A percentile compares a stretch with the other conserved stretches of the same genome.
Conservation (phyloP, 257 asterid species). For the Marsdenia floribunda region DNA sequence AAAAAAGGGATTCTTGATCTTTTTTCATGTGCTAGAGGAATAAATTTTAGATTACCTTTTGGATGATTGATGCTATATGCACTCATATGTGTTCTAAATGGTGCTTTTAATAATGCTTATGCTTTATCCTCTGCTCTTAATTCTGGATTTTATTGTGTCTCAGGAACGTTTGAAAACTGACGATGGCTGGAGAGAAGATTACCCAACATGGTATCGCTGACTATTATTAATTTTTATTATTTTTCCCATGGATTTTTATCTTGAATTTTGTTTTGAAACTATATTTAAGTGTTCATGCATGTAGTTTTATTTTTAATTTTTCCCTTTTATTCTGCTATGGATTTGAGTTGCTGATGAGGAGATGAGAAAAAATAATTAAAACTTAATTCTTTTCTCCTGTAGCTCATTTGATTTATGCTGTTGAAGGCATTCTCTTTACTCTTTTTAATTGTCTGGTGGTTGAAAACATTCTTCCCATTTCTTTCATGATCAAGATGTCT, state of each 20-base stretch:
- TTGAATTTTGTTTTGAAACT: background rate
- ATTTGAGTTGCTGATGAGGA: no score
- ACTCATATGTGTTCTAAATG: background rate
- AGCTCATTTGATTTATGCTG: background rate
- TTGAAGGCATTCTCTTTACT: no score
- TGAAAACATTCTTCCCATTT: background rate
- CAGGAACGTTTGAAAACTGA: constrained; percentile 29
- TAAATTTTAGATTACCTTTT: background rate
- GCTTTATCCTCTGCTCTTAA: background rate
- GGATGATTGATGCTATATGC: background rate
- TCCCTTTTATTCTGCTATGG: background rate
- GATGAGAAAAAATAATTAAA: no score
- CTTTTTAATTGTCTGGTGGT: background rate
- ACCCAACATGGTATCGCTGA: constrained; percentile 40
- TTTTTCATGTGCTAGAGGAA: background rate
- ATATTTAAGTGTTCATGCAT: background rate
- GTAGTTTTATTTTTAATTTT: background rate
- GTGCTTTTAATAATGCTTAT: background rate
- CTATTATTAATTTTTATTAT: background rate
- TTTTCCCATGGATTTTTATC: background rate
- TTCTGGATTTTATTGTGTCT: constrained; percentile 23
- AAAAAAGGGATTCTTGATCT: background rate
- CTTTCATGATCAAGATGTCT: no score
- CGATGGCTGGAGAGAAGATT: constrained; percentile 57
- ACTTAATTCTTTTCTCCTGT: background rate